These are phyloP conservation scores for Yamadazyma friedrichii DNA, from an alignment of 1,139 yeast genomes.

Conservation along the genomic window DNA sequence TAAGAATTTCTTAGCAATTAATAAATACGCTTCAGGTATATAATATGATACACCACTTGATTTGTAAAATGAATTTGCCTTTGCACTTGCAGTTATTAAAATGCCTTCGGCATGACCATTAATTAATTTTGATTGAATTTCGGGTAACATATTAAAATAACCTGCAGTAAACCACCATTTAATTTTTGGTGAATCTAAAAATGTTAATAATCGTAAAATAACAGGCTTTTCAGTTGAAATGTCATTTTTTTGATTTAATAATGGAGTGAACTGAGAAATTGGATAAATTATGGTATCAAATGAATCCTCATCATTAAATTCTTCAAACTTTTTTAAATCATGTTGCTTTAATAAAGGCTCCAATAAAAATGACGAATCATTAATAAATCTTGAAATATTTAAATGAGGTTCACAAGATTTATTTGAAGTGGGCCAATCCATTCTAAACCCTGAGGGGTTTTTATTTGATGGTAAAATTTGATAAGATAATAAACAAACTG, in stretches of 20 bases:
- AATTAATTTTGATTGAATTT: slow-evolving; percentile 61
- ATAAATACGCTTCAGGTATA: slow-evolving; percentile 84
- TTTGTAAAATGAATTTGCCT: slow-evolving; percentile 89
- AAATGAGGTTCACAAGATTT: slow-evolving; percentile 70
- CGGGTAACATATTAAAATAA: slow-evolving; percentile 87
- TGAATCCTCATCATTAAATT: slow-evolving; percentile 30
- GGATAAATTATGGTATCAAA: slow-evolving; percentile 81
- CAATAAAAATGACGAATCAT: slow-evolving; percentile 57
- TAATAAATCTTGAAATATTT: slow-evolving; percentile 55
- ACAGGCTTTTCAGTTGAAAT: slow-evolving; percentile 79
- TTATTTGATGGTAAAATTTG: slow-evolving; percentile 44
- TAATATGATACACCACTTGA: slow-evolving; percentile 80
- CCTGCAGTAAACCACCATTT: slow-evolving; percentile 96
- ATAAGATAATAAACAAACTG: slow-evolving; percentile 70
- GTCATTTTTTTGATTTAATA: slow-evolving; percentile 56
- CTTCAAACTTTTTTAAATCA: slow-evolving; percentile 33
- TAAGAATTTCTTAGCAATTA: slow-evolving; percentile 70
- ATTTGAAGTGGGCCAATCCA: slow-evolving; percentile 77
- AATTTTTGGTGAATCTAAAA: slow-evolving; percentile 52
- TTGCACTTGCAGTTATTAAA: slow-evolving; percentile 87
- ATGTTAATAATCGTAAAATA: slow-evolving; percentile 58
- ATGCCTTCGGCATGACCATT: slow-evolving; percentile 61
- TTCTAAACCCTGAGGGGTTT: slow-evolving; percentile 47
- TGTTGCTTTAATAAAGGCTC: slow-evolving; percentile 56
- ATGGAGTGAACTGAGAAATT: slow-evolving; percentile 85